Evolutionary conservation across 2,329 filamentous ascomycete genomes (phyloP).

Genomic region (Cladophialophora carrionii): DNA sequence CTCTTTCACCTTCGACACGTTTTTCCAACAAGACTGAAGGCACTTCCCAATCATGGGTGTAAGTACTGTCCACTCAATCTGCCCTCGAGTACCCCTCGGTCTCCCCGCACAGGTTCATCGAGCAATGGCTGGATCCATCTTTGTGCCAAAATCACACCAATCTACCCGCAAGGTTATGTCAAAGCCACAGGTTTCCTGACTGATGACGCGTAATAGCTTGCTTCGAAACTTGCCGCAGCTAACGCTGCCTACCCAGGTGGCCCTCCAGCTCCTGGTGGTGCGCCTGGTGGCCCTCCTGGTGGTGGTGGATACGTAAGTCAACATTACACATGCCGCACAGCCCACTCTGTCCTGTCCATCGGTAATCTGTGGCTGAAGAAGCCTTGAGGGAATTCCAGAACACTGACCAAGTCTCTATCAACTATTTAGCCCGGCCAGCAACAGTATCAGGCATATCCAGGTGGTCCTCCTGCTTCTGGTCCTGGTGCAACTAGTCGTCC

Average conservation of each 20-base stretch:
- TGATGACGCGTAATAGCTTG: conserved; percentile 41
- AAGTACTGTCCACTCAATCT: conserved; percentile 25
- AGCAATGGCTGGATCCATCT: not conserved
- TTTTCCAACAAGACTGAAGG: conserved; percentile 2
- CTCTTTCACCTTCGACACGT: not conserved
- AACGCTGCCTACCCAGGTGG: conserved; percentile 43
- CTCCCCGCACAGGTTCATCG: conserved; percentile 23
- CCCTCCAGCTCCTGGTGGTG: conserved; percentile 38
- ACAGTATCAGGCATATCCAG: conserved; percentile 62
- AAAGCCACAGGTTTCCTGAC: conserved; percentile 20
- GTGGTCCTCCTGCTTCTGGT: conserved; percentile 42
- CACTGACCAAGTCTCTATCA: conserved; percentile 3
- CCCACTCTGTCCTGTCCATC: conserved; percentile 27
- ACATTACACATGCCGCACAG: conserved; percentile 7
- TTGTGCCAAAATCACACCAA: conserved; percentile 17
- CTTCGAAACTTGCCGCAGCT: conserved; percentile 46
- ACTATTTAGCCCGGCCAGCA: conserved; percentile 44
- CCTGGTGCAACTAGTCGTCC: conserved; percentile 33
- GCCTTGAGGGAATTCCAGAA: conserved; percentile 6
- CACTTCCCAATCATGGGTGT: conserved; percentile 37
- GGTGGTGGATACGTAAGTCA: conserved; percentile 59
- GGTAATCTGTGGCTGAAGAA: conserved; percentile 11
- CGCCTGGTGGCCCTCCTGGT: conserved; percentile 38
- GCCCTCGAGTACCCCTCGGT: conserved; percentile 13
- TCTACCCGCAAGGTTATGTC: conserved; percentile 20